phyloP scores from a whole-genome alignment of 1,139 yeast species.

The Suhomyces bokatorum region DNA sequence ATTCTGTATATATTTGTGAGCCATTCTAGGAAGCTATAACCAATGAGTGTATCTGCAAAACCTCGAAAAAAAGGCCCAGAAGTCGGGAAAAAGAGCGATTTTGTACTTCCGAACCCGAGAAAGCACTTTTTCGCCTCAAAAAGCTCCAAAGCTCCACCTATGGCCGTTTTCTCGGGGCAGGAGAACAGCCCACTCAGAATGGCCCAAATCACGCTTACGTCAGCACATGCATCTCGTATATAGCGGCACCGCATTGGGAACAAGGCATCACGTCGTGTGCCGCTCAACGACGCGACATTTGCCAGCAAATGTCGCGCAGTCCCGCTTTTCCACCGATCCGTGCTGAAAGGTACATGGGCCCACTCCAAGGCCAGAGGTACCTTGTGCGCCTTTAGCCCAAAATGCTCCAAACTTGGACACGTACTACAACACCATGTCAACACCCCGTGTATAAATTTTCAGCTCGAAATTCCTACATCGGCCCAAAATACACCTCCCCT shows the following conservation, averaged over 20 bases:
- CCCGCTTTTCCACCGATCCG: background rate
- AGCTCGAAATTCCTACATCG: background rate
- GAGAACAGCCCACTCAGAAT: background rate
- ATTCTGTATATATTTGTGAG: too few relatives aligned
- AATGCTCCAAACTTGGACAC: background rate
- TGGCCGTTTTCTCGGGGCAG: too few relatives aligned
- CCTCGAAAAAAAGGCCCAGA: background rate
- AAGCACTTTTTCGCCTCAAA: too few relatives aligned
- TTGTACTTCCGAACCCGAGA: too few relatives aligned
- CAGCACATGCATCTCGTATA: slow-evolving; percentile 1
- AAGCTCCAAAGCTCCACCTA: too few relatives aligned
- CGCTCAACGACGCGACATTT: background rate
- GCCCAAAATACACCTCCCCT: background rate
- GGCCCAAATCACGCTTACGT: background rate
- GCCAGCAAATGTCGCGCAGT: slow-evolving; percentile 1
- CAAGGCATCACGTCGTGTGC: slow-evolving; percentile 1
- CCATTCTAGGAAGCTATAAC: too few relatives aligned
- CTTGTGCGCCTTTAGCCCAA: background rate
- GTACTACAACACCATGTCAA: too few relatives aligned
- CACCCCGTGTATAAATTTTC: too few relatives aligned
- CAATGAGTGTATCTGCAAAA: too few relatives aligned
- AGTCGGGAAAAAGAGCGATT: background rate
- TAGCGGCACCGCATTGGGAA: background rate
- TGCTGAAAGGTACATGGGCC: background rate
- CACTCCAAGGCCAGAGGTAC: background rate